These are phyloP conservation scores for Symbiodinium pilosum DNA, from an alignment of 73 alveolate species.

Conservation along the genomic window DNA sequence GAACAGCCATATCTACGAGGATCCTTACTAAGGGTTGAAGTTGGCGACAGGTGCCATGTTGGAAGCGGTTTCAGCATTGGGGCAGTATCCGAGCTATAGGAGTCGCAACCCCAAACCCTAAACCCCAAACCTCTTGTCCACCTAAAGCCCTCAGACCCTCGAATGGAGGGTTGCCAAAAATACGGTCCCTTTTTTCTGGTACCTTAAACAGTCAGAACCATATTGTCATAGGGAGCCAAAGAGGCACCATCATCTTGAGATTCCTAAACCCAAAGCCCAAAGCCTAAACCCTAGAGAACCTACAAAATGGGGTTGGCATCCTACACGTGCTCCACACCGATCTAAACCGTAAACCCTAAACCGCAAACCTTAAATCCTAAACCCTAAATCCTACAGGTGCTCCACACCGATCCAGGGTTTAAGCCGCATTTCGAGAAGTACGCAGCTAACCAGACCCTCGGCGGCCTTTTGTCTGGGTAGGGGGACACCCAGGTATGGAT, in stretches of 20 bases:
- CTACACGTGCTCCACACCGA: too few species aligned
- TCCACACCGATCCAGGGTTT: neutral
- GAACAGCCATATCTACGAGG: too few species aligned
- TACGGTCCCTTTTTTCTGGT: neutral
- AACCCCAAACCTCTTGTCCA: neutral
- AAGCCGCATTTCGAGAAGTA: slow-evolving; percentile 45
- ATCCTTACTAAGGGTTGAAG: too few species aligned
- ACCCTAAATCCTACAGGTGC: neutral
- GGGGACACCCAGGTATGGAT: neutral
- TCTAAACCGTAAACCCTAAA: neutral
- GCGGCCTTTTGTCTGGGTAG: neutral
- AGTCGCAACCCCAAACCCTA: neutral
- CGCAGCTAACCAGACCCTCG: slow-evolving; percentile 33
- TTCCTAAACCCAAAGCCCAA: neutral
- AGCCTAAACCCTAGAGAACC: neutral
- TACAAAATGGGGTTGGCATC: too few species aligned
- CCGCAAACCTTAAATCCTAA: neutral
- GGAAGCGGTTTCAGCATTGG: too few species aligned
- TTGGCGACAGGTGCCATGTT: too few species aligned
- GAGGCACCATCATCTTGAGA: too few species aligned
- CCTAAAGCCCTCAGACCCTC: neutral
- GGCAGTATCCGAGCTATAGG: too few species aligned
- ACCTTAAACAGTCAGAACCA: neutral
- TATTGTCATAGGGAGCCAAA: too few species aligned
- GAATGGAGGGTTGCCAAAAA: neutral